Evolutionary conservation across 2,329 filamentous ascomycete species (phyloP).

Genomic region (Hypoxylon sp.): DNA sequence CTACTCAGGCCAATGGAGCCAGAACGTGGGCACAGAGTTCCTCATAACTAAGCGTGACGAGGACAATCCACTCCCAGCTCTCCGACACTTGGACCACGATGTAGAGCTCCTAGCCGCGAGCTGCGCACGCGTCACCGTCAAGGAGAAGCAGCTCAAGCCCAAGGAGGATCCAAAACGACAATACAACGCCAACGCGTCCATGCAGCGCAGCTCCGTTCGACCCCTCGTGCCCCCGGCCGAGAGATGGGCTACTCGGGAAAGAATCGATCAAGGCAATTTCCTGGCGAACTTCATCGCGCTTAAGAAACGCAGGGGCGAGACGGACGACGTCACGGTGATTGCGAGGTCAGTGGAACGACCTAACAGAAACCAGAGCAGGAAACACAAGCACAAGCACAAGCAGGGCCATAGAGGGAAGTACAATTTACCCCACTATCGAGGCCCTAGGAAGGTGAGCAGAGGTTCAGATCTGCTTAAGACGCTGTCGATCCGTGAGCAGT

Average conservation of each 20-base stretch:
- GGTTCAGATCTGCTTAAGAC: slow-evolving; percentile 19
- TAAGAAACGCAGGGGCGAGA: slow-evolving; percentile 74
- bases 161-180: slow-evolving; percentile 50
- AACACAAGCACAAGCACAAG: slow-evolving; percentile 3
- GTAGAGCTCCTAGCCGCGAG: slow-evolving; percentile 81
- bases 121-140: slow-evolving; percentile 76
- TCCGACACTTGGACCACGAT: slow-evolving; percentile 67
- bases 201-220: slow-evolving; percentile 53
- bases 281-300: slow-evolving; percentile 74
- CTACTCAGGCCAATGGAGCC: slow-evolving; percentile 84
- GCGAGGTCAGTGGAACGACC: slow-evolving; percentile 40
- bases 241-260: slow-evolving; percentile 62
- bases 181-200: slow-evolving; percentile 36
- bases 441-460: slow-evolving; percentile 5
- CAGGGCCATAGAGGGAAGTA: slow-evolving; percentile 33
- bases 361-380: slow-evolving; percentile 5
- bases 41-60: slow-evolving; percentile 72
- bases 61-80: slow-evolving; percentile 57
- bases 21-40: slow-evolving; percentile 86
- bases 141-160: slow-evolving; percentile 70
- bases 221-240: slow-evolving; percentile 61
- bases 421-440: slow-evolving; percentile 29
- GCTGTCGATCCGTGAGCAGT: slow-evolving; percentile 25
- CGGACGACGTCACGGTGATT: slow-evolving; percentile 72
- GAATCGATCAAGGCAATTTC: slow-evolving; percentile 61